Evolutionary conservation across 192 early-diverging fungal species (phyloP), one percentile per base, ranked within the genome.

Genomic region (Coemansia reversa): DNA sequence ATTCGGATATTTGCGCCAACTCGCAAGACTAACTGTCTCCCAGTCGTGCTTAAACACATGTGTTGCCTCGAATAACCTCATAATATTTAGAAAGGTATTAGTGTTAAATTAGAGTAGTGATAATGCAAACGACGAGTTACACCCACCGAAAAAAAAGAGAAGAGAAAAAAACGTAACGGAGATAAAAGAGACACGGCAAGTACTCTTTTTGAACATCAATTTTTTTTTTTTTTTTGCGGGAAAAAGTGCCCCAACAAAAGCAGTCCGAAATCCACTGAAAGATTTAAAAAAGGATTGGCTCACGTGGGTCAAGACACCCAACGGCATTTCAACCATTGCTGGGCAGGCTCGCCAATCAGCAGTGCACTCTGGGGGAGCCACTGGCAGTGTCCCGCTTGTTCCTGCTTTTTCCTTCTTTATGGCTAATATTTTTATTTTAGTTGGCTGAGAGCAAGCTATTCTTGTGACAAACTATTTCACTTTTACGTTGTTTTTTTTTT

Each of bases 1-100:
- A 80, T 99, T 99, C 0, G 97, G 97, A 84, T 99, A 99, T 78
- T 99, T 99, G 79, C 88, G 87, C 90, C 90, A 99, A 76, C 95
- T 91, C 39, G 94, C 97, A 19, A 88, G 79, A 28, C 88, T 89
- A 47, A 93, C 91, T 12, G 86, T 87, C 5, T 81, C 83, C 92
- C 94, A 98, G 57, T 89, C 78, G 78, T 95, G 89, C 69, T 86
- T 75, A 78, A 91, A 94, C 27, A 83, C 80, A 68, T 95, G 90
- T 53, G 88, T 76, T 22, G 86, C 83, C 76, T 93, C 85, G 58
- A 94, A 95, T 35, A 98, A 82, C 72, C 93, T 92, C 95, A 95
- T 94, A 35, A 51, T 47, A 55, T n/a, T 33, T 51, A 24, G 22
- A 35, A 54, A 35, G 7, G 33, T 35, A 12, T 12, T 32, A 32